These are phyloP conservation scores for Cladosporium sp. DNA, from an alignment of 2,329 filamentous ascomycete species.

Conservation along the genomic window DNA sequence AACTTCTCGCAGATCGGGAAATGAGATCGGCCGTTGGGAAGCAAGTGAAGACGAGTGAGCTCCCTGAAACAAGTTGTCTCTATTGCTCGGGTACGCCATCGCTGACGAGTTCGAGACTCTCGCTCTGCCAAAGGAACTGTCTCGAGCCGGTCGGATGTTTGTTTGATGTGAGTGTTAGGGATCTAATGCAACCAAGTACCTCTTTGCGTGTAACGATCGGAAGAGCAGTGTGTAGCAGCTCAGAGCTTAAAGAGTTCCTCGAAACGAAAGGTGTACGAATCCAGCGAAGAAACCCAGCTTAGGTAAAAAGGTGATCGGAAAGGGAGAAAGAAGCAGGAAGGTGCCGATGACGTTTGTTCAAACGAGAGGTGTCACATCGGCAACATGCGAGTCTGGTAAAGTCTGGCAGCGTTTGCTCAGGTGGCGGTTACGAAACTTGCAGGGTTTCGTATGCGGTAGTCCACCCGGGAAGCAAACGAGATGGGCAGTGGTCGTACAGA, in stretches of 20 bases:
- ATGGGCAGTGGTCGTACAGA: background rate
- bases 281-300: too few relatives aligned
- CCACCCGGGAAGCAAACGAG: slow-evolving; percentile 6
- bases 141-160: background rate
- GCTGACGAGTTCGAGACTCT: background rate
- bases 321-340: background rate
- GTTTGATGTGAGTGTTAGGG: background rate
- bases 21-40: background rate
- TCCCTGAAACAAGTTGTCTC: background rate
- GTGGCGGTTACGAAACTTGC: slow-evolving; percentile 13
- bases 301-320: too few relatives aligned
- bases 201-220: slow-evolving; percentile 2
- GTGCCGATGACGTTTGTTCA: background rate
- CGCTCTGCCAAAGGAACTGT: background rate
- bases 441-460: slow-evolving; percentile 6
- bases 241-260: background rate
- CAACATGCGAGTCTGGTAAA: slow-evolving; percentile 9
- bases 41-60: background rate
- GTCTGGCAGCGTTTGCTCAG: slow-evolving; percentile 7
- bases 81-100: background rate
- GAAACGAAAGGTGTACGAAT: background rate
- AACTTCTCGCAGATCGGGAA: background rate
- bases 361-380: slow-evolving; percentile 1
- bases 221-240: background rate
- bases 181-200: background rate